Conservation (phyloP, 768 basidiomycete genomes). For the Infundibulicybe gibba region DNA sequence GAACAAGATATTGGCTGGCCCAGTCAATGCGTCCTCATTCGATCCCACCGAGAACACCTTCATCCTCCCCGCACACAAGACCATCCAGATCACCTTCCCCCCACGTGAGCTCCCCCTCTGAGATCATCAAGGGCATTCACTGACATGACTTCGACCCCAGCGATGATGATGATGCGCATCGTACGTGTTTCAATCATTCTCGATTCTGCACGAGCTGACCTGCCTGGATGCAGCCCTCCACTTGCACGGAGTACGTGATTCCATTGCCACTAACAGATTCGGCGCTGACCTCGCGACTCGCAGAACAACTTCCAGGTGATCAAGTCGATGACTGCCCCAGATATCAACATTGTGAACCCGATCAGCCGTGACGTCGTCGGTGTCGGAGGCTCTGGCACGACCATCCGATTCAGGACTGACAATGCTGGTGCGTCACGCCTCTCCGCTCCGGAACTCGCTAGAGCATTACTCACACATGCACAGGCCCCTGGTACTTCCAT, state of each 20-base stretch:
- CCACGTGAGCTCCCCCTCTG: constrained; percentile 2
- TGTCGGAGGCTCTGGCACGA: constrained; percentile 11
- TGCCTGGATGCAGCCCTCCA: too few relatives aligned
- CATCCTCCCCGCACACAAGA: constrained; percentile 18
- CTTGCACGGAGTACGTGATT: too few relatives aligned
- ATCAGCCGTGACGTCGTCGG: constrained; percentile 8
- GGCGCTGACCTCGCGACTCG: too few relatives aligned
- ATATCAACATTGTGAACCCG: constrained; percentile 28
- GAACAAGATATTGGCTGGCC: constrained; percentile 26
- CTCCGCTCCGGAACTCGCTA: too few relatives aligned
- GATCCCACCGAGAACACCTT: not conserved
- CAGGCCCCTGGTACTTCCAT: constrained; percentile 20
- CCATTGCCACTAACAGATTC: too few relatives aligned
- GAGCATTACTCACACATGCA: not conserved
- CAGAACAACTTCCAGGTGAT: too few relatives aligned
- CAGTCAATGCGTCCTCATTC: not conserved
- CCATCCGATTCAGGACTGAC: constrained; percentile 9
- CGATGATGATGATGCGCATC: constrained; percentile 15
- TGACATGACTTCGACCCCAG: constrained; percentile 7
- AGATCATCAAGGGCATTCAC: too few relatives aligned
- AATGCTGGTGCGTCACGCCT: constrained; percentile 3
- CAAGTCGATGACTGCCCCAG: too few relatives aligned
- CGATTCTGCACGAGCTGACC: constrained; percentile 1
- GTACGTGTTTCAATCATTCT: not conserved
- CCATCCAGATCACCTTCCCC: not conserved